Evolutionary conservation across 768 basidiomycete species (phyloP), one percentile per base, ranked within the genome.

Genomic region (Neoboletus subvelutipes): DNA sequence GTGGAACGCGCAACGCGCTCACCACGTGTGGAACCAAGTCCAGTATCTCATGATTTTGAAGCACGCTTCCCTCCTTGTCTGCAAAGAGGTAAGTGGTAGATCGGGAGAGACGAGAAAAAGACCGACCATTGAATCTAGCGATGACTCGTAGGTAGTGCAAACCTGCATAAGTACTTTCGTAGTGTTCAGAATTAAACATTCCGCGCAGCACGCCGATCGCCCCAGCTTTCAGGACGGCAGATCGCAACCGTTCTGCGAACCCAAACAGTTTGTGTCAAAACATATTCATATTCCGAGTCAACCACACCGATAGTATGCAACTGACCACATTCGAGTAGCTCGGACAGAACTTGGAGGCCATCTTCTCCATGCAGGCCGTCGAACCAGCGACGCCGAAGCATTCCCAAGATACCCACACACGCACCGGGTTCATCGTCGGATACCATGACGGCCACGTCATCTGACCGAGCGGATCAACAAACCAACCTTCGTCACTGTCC

Each of bases 381-480:
- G n/a, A 71, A 70, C 67, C 69, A 67, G 41, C 67, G 60, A 48
- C 59, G 61, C 45, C 31, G 55, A 31, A 70, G 51, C 69, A 70
- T 71, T 8, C 41, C 31, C 24, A 67, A 7, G 33, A 71, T 62
- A 15, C 45, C 46, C 22, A 0, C 22, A 12, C 47, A 29, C 13
- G 53, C 60, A 20, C 58, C 55, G 0, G 47, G 45, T 11, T 50
- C n/a, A 4, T 59, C 45, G 3, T 52, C 37, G 18, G 54, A 57
- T 2, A 64, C 45, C 43, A 62, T 40, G 3, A 33, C 11, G 10
- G 59, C 59, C 3, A 71, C 50, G 13, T 60, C 59, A 22, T 64
- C 69, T 71, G 42, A n/a, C 13, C 2, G 8, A 48, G 22, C 4
- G 26, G 18, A 20, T 58, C 5, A 45, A 47, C 24, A 20, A 40